phyloP scores from a whole-genome alignment of 1,139 yeast genomes.

The Suhomyces maxii region DNA sequence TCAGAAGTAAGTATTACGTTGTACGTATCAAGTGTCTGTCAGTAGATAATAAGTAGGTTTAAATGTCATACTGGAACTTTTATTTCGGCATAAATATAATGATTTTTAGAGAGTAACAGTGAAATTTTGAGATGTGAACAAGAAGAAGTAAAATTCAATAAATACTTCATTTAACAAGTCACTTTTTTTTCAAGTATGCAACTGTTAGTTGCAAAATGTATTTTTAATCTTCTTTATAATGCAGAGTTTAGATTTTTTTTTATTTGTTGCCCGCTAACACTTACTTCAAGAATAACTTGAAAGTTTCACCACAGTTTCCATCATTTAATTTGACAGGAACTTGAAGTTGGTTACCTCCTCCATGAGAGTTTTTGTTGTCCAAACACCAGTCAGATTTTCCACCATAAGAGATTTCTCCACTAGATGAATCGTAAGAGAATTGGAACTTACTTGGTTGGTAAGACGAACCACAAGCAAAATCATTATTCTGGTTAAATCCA shows the following conservation, averaged over 20 bases:
- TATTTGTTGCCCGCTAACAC: too few species aligned
- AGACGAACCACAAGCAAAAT: slow-evolving; percentile 34
- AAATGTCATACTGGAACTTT: background rate
- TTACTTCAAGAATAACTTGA: slow-evolving; percentile 31
- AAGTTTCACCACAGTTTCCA: slow-evolving; percentile 40
- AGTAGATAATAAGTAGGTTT: background rate
- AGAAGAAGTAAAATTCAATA: too few species aligned
- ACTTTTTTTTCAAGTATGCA: too few species aligned
- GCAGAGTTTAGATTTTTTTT: background rate
- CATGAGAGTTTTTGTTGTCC: slow-evolving; percentile 40
- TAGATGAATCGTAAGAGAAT: slow-evolving; percentile 50
- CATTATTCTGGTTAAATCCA: slow-evolving; percentile 44
- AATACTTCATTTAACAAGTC: too few species aligned
- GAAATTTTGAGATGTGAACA: too few species aligned
- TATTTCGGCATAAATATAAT: background rate
- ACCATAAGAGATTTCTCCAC: slow-evolving; percentile 57
- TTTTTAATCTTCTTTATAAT: too few species aligned
- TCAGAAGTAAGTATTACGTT: slow-evolving; percentile 13
- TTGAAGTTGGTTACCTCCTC: slow-evolving; percentile 54
- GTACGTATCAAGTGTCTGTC: slow-evolving; percentile 13
- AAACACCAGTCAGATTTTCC: slow-evolving; percentile 65
- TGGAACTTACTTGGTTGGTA: slow-evolving; percentile 45
- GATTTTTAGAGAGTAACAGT: background rate
- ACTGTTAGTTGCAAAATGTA: too few species aligned
- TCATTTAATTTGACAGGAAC: slow-evolving; percentile 53